Evolutionary conservation across 2,329 filamentous ascomycete species (phyloP).

Genomic region (Chrysoporthe austroafricana): DNA sequence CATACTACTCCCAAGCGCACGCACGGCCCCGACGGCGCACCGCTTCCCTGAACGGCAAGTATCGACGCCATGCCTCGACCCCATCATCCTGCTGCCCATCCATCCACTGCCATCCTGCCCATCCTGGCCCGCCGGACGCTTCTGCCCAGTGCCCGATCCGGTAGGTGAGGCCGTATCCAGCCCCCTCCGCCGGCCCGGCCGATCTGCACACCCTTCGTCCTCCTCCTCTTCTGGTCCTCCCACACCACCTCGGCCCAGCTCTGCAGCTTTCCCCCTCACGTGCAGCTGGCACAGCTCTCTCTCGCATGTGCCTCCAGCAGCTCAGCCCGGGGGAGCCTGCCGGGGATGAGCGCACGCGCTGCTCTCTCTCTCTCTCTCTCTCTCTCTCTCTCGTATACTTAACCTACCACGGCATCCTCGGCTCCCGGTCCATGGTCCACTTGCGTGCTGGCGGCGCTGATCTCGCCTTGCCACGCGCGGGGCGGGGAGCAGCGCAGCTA

Average conservation of each 20-base stretch:
- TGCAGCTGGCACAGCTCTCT: too few species aligned
- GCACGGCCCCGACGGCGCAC: too few species aligned
- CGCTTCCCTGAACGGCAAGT: not conserved
- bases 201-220: not conserved
- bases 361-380: too few species aligned
- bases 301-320: too few species aligned
- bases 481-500: too few species aligned
- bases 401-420: not conserved
- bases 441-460: not conserved
- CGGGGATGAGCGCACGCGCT: too few species aligned
- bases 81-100: too few species aligned
- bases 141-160: not conserved
- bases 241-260: not conserved
- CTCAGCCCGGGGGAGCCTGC: too few species aligned
- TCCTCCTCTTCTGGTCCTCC: not conserved
- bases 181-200: not conserved
- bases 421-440: not conserved
- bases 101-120: not conserved
- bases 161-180: constrained; percentile 1
- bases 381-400: too few species aligned
- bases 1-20: not conserved
- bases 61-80: not conserved
- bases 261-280: not conserved
- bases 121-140: not conserved
- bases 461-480: not conserved